phyloP scores from a whole-genome alignment of 305 asterid species.

The Fraxinus platypoda region DNA sequence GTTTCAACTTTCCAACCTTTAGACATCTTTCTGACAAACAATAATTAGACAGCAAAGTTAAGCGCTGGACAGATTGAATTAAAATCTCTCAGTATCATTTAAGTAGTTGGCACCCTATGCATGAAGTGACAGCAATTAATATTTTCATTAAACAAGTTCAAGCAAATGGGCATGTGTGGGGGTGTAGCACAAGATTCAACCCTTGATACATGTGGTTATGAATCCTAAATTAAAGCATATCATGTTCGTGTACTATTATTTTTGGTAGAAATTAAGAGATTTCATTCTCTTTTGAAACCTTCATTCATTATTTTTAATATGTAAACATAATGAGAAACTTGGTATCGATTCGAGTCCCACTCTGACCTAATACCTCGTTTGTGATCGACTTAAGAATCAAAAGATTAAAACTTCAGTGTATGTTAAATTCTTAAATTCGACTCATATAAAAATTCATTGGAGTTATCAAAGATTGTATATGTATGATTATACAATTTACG shows the following conservation, averaged over 20 bases:
- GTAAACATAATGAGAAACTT: not conserved
- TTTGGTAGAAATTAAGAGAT: not conserved
- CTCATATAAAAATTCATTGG: not conserved
- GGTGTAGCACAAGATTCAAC: slow-evolving; percentile 22
- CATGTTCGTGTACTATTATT: not conserved
- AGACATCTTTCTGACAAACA: not conserved
- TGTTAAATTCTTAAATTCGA: not conserved
- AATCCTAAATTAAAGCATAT: slow-evolving; percentile 18
- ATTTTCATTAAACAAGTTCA: slow-evolving; percentile 22
- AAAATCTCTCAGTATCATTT: slow-evolving; percentile 20
- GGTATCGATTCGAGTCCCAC: not conserved
- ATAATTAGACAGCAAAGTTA: not conserved
- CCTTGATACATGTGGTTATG: slow-evolving; percentile 28
- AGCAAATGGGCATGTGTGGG: slow-evolving; percentile 31
- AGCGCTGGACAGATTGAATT: slow-evolving; percentile 9
- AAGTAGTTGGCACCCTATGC: slow-evolving; percentile 15
- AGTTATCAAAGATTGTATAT: not conserved
- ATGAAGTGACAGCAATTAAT: slow-evolving; percentile 4
- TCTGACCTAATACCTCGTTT: not conserved
- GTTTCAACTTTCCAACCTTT: not conserved
- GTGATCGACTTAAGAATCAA: not conserved
- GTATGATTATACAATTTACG: not conserved
- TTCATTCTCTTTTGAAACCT: not conserved
- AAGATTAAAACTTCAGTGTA: not conserved
- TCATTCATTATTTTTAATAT: not conserved